A percentile compares a stretch with the other conserved stretches of the same genome.
phyloP scores from a whole-genome alignment of 208 protist genomes.

The Leishmania arabica region DNA sequence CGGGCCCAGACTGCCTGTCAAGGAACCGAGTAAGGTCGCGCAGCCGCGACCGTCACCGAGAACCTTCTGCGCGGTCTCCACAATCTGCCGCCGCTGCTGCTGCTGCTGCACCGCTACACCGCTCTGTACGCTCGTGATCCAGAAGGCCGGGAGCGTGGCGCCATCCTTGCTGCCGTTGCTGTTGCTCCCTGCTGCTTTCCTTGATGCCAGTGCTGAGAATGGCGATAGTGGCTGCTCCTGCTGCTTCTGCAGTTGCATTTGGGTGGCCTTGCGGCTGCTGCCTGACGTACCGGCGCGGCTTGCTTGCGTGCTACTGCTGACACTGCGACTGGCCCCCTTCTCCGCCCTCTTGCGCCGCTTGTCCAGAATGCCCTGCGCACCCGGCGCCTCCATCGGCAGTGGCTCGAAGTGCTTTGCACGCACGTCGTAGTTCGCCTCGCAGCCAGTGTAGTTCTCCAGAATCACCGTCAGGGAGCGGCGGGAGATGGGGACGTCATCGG shows the following conservation, averaged over 20 bases:
- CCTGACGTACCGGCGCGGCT: neutral
- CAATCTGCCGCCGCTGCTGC: constrained; percentile 41
- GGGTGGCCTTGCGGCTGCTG: neutral
- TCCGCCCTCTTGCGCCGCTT: constrained; percentile 16
- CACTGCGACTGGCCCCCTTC: neutral
- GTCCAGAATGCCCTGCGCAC: constrained; percentile 14
- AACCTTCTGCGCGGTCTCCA: constrained; percentile 59
- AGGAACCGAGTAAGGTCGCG: constrained; percentile 35
- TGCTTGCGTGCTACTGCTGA: neutral
- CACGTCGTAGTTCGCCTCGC: constrained; percentile 54
- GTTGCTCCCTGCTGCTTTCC: neutral
- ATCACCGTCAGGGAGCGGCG: constrained; percentile 38
- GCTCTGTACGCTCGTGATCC: constrained; percentile 65
- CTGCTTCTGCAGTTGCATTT: neutral
- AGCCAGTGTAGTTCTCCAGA: constrained; percentile 68
- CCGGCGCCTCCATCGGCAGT: constrained; percentile 31
- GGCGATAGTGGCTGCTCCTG: constrained; percentile 6
- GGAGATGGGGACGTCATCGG: constrained; percentile 61
- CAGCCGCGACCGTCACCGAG: constrained; percentile 83
- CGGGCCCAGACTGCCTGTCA: constrained; percentile 31
- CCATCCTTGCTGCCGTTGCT: neutral
- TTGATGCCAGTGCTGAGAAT: constrained; percentile 9
- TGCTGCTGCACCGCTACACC: constrained; percentile 54
- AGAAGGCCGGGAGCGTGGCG: constrained; percentile 45
- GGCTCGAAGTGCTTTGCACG: constrained; percentile 37